phyloP scores from a whole-genome alignment of 2,329 filamentous ascomycete genomes.

The Huntiella omanensis region DNA sequence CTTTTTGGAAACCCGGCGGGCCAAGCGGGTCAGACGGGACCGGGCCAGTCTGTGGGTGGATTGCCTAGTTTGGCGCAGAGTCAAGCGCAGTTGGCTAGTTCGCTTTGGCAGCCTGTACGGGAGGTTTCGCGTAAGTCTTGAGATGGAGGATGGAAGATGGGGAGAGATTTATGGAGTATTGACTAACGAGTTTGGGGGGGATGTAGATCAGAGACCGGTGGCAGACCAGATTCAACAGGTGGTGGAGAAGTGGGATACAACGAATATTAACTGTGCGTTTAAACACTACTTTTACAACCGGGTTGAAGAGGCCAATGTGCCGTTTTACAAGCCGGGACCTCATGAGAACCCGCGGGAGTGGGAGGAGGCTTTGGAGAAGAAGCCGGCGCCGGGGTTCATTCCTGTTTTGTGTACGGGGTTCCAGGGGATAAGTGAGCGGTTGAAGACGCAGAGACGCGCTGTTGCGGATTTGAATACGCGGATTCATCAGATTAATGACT shows the following conservation, averaged over 20 bases:
- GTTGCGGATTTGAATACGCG: constrained; percentile 51
- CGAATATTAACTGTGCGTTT: constrained; percentile 50
- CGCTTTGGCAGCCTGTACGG: constrained; percentile 34
- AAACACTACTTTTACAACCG: constrained; percentile 80
- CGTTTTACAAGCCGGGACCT: constrained; percentile 52
- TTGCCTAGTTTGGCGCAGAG: constrained; percentile 25
- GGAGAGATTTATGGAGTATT: not conserved
- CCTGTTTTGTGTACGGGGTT: constrained; percentile 63
- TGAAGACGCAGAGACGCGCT: constrained; percentile 52
- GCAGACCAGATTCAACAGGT: constrained; percentile 55
- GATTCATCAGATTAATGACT: constrained; percentile 63
- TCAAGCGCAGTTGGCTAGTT: constrained; percentile 28
- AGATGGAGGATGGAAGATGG: too few relatives aligned
- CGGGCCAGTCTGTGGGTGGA: constrained; percentile 24
- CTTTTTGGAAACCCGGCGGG: constrained; percentile 9
- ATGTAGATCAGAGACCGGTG: constrained; percentile 45
- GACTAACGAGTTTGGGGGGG: too few relatives aligned
- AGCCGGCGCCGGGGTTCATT: constrained; percentile 57
- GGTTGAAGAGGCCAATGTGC: constrained; percentile 54
- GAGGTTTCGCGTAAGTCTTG: constrained; percentile 27
- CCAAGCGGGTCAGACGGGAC: constrained; percentile 12
- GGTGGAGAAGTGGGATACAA: constrained; percentile 55
- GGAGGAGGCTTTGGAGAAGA: constrained; percentile 67
- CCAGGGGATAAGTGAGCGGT: constrained; percentile 48
- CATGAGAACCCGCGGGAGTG: constrained; percentile 60